These are phyloP conservation scores for Aspergillus spinulosporus DNA, from an alignment of 2,329 filamentous ascomycete species.

Conservation along the genomic window DNA sequence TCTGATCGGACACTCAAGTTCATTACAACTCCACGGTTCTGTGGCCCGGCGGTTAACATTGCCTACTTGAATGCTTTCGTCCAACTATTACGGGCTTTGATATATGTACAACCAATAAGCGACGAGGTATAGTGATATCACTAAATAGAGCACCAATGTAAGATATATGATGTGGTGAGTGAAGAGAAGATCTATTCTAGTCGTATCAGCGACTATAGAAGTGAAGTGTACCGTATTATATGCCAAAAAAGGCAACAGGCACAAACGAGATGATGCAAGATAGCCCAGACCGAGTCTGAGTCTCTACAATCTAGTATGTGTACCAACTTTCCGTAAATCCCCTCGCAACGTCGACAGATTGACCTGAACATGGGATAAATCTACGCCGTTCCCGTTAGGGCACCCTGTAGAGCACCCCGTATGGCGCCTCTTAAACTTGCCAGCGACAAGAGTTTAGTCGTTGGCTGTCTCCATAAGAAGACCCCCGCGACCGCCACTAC, in stretches of 20 bases:
- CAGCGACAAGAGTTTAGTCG: conserved; percentile 24
- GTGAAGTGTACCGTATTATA: background rate
- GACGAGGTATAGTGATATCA: too few species aligned
- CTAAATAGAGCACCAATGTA: too few species aligned
- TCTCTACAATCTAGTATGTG: background rate
- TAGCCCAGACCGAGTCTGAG: too few species aligned
- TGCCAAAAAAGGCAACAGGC: background rate
- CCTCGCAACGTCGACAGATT: too few species aligned
- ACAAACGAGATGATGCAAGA: background rate
- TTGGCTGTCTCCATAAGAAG: conserved; percentile 34
- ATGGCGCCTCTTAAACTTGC: conserved; percentile 19
- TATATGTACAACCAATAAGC: too few species aligned
- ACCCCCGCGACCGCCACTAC: conserved; percentile 32
- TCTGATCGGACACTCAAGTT: too few species aligned
- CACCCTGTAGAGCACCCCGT: conserved; percentile 15
- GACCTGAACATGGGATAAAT: too few species aligned
- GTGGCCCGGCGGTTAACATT: too few species aligned
- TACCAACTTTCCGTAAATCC: background rate
- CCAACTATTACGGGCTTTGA: too few species aligned
- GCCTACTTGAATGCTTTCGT: too few species aligned
- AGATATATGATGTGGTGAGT: background rate
- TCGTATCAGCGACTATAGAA: background rate
- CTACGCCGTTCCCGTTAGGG: too few species aligned
- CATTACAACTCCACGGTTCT: too few species aligned
- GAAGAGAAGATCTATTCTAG: background rate